Evolutionary conservation across 1,139 yeast genomes (phyloP).

Genomic region (Zygotorulaspora mrakii): DNA sequence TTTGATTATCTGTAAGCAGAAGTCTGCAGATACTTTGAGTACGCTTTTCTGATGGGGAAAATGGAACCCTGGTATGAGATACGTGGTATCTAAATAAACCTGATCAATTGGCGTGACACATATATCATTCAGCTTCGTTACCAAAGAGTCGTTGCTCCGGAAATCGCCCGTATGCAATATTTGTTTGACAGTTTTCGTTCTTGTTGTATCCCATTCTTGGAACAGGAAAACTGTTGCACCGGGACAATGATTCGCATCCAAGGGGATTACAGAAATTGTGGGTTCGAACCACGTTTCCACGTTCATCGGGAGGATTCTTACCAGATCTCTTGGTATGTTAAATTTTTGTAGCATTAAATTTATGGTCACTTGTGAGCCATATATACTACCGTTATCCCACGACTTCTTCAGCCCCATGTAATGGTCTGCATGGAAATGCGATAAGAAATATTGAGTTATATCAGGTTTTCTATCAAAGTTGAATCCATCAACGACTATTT

Average conservation of each 20-base stretch:
- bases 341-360: slow-evolving; percentile 52
- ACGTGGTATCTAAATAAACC: slow-evolving; percentile 84
- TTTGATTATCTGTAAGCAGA: slow-evolving; percentile 42
- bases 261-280: slow-evolving; percentile 54
- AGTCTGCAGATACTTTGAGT: slow-evolving; percentile 52
- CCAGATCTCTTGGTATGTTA: slow-evolving; percentile 51
- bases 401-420: slow-evolving; percentile 77
- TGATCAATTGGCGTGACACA: slow-evolving; percentile 43
- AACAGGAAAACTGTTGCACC: slow-evolving; percentile 83
- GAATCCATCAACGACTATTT: slow-evolving; percentile 67
- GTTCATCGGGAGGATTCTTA: slow-evolving; percentile 48
- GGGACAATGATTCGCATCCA: slow-evolving; percentile 94
- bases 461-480: slow-evolving; percentile 47
- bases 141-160: slow-evolving; percentile 49
- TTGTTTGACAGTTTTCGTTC: slow-evolving; percentile 18
- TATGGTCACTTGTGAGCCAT: slow-evolving; percentile 69
- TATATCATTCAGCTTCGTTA: slow-evolving; percentile 33
- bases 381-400: slow-evolving; percentile 69
- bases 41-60: slow-evolving; percentile 78
- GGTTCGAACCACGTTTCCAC: slow-evolving; percentile 41
- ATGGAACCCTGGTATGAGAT: slow-evolving; percentile 65
- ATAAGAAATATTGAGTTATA: slow-evolving; percentile 53
- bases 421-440: slow-evolving; percentile 93
- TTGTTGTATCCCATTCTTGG: slow-evolving; percentile 45
- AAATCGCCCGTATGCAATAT: slow-evolving; percentile 91